Base-by-base conservation (phyloP, 345 rosid species). In the Lenwebbia sp. region DNA sequence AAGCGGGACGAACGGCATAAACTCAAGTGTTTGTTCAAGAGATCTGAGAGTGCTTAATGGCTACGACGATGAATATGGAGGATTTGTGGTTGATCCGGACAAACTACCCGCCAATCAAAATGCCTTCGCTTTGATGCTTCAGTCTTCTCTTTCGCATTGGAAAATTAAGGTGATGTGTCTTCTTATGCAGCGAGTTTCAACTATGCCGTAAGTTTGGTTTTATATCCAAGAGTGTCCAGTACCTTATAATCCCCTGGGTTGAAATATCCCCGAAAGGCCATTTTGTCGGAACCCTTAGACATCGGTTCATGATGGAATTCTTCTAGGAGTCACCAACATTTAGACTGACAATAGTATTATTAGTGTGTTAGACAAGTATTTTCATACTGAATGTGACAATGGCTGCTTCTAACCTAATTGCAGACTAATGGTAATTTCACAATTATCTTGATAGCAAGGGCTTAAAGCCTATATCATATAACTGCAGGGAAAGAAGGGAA, bases 51-150 rank as follows among this genome's bases (percentile, higher is more conserved):
- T 93, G 49, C 95, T 96, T 49, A 88, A 93, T 84, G 94, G 92
- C 82, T 85, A 40, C 87, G 95, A 95, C 86, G 97, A 96, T 90
- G 94, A 92, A 82, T 96, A 96, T 85, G 98, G 94, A 22, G 99
- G 98, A 86, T 91, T 96, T 84, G 88, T 95, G 33, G 95, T 96
- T 88, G 94, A 96, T 90, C 92, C 95, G 19, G 89, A 86, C 56
- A 89, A 90, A 54, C 88, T 95, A 87, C 98, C 99, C 3, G 56
- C 89, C 47, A 89, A 91, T 82, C 90, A 93, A 5, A 74, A 82
- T 23, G 87, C 58, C n/a, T 96, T 95, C 56, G 89, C 92, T 82
- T 90, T 92, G 33, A 83, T 89, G 86, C 97, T 96, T 87, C 88
- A 84, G 5, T 86, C 75, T 60, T 96, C 98, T 23, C 90, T 96